phyloP scores from a whole-genome alignment of 2,329 filamentous ascomycete species.

The Cryphonectria japonica region DNA sequence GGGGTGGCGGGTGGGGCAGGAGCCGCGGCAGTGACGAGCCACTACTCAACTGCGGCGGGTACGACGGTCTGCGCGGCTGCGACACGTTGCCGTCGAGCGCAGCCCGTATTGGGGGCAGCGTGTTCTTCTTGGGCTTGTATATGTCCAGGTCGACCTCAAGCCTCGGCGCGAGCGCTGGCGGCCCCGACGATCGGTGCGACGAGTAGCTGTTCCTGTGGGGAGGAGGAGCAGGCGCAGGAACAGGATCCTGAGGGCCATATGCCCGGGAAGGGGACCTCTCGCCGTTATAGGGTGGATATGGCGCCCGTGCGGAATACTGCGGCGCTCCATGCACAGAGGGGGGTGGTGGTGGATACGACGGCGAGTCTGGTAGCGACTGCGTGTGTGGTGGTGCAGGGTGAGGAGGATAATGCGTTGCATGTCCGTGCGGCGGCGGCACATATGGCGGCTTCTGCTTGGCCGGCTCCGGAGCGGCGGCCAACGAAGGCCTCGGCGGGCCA shows the following conservation, averaged over 20 bases:
- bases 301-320: conserved; percentile 15
- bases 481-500: conserved; percentile 36
- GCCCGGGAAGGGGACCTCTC: conserved; percentile 38
- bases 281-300: conserved; percentile 32
- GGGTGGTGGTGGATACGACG: conserved; percentile 38
- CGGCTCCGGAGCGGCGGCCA: conserved; percentile 28
- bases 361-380: conserved; percentile 40
- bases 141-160: conserved; percentile 24
- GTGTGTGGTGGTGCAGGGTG: conserved; percentile 35
- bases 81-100: background rate
- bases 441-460: conserved; percentile 36
- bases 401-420: background rate
- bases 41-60: conserved; percentile 12
- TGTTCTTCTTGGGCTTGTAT: conserved; percentile 12
- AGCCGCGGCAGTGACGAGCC: conserved; percentile 21
- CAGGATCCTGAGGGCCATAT: conserved; percentile 32
- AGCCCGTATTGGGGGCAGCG: conserved; percentile 24
- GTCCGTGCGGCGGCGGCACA: conserved; percentile 30
- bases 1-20: conserved; percentile 16
- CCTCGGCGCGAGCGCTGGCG: conserved; percentile 19
- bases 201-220: conserved; percentile 26
- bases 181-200: conserved; percentile 19
- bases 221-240: conserved; percentile 32
- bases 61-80: conserved; percentile 20
- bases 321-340: conserved; percentile 21